phyloP scores from a whole-genome alignment of 768 basidiomycete genomes.

The Nidularia sp. region DNA sequence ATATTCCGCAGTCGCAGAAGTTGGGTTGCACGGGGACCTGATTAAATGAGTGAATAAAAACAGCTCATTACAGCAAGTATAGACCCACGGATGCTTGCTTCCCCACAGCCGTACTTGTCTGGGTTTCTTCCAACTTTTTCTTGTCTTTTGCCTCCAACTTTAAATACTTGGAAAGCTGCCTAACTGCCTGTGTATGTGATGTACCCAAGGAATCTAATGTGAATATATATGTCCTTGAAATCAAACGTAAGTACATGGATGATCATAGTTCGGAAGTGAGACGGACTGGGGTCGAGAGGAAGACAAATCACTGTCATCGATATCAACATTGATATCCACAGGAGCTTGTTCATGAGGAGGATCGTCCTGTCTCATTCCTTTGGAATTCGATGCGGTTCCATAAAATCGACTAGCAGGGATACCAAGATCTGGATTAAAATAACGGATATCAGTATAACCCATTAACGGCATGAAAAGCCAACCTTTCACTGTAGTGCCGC shows the following conservation, averaged over 20 bases:
- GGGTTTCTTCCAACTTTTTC: conserved; percentile 24
- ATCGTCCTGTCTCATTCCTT: no score
- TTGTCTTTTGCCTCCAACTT: conserved; percentile 77
- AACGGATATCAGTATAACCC: no score
- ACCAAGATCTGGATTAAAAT: no score
- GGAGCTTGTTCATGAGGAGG: no score
- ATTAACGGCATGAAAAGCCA: no score
- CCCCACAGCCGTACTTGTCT: conserved; percentile 35
- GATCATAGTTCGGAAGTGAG: no score
- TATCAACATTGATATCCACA: no score
- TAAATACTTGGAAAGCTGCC: conserved; percentile 64
- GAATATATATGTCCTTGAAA: conserved; percentile 59
- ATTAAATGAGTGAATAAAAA: background rate
- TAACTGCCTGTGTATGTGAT: conserved; percentile 63
- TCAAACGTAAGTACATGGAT: background rate
- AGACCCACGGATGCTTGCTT: conserved; percentile 48
- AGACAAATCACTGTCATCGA: no score
- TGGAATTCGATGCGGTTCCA: no score
- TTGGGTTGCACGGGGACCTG: conserved; percentile 90
- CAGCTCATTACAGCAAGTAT: background rate
- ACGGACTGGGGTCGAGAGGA: no score
- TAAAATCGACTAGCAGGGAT: no score
- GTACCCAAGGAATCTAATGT: conserved; percentile 86
- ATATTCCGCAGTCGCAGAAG: conserved; percentile 90
- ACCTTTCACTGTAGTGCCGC: no score